These are phyloP conservation scores for Lunasporangiospora selenospora DNA, from an alignment of 192 early-diverging fungal species.

Conservation along the genomic window DNA sequence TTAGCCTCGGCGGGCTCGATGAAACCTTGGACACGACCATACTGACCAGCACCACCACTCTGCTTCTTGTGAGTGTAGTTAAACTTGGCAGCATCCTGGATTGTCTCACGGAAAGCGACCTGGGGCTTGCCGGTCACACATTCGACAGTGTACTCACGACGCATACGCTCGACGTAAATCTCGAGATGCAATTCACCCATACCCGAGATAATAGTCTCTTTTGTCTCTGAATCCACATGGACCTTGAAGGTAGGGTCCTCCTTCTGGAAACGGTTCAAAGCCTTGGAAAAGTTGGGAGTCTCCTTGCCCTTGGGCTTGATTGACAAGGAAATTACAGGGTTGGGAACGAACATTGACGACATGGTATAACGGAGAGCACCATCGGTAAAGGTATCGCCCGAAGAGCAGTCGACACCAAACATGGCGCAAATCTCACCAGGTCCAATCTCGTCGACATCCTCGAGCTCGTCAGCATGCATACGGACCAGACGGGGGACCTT, in stretches of 20 bases:
- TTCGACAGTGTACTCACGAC: slow-evolving; percentile 95
- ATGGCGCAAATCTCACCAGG: slow-evolving; percentile 98
- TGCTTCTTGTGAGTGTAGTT: slow-evolving; percentile 99
- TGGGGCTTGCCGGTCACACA: slow-evolving; percentile 96
- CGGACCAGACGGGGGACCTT: slow-evolving; percentile 96
- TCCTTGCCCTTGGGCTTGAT: slow-evolving; percentile 93
- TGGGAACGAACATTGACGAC: slow-evolving; percentile 98
- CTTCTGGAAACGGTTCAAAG: slow-evolving; percentile 81
- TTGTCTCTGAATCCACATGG: slow-evolving; percentile 78
- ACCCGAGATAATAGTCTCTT: slow-evolving; percentile 88
- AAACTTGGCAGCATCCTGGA: slow-evolving; percentile 76
- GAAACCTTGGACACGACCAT: slow-evolving; percentile 87
- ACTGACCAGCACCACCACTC: slow-evolving; percentile 96
- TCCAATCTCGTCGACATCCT: slow-evolving; percentile 92
- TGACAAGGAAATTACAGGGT: slow-evolving; percentile 95
- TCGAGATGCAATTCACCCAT: slow-evolving; percentile 92
- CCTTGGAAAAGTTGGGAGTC: slow-evolving; percentile 77
- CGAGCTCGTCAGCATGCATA: slow-evolving; percentile 99
- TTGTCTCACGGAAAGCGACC: slow-evolving; percentile 97
- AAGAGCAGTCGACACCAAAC: slow-evolving; percentile 97
- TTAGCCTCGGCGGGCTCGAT: slow-evolving; percentile 83
- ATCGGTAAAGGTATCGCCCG: slow-evolving; percentile 97
- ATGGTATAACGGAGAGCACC: slow-evolving; percentile 83
- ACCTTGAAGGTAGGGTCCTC: slow-evolving; percentile 90
- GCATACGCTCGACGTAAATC: slow-evolving; percentile 98